phyloP scores from a whole-genome alignment of 2,329 filamentous ascomycete genomes.

The Lachnellula willkommii region DNA sequence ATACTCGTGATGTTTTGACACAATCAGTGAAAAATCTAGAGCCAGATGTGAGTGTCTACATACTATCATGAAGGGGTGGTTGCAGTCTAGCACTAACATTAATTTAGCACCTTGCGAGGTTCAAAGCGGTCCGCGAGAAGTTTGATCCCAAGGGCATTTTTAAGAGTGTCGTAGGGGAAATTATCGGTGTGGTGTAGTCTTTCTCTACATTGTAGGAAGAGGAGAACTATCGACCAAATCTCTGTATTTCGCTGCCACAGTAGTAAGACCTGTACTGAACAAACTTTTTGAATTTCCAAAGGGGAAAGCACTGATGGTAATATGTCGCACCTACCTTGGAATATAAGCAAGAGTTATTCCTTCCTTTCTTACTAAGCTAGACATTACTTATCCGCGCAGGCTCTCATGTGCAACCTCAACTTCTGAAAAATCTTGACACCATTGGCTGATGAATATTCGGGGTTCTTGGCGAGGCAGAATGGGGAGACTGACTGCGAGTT shows the following conservation, averaged over 20 bases:
- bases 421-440: too few species aligned
- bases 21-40: constrained; percentile 16
- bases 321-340: too few species aligned
- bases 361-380: too few species aligned
- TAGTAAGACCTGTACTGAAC: neutral
- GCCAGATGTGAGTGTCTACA: constrained; percentile 8
- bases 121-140: constrained; percentile 10
- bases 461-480: neutral
- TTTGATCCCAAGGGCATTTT: constrained; percentile 18
- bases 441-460: neutral
- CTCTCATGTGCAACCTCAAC: too few species aligned
- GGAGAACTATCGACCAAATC: neutral
- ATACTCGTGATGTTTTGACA: constrained; percentile 13
- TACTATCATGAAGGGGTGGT: neutral
- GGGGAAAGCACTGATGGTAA: too few species aligned
- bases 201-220: constrained; percentile 9
- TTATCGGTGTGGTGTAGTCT: constrained; percentile 12
- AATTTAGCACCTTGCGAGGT: constrained; percentile 12
- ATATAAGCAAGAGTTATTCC: too few species aligned
- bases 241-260: neutral
- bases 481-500: neutral
- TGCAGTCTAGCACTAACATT: neutral
- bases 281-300: too few species aligned
- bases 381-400: too few species aligned
- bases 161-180: constrained; percentile 17